Conservation (phyloP, 208 protist species). For the Porcisia hertigi region DNA sequence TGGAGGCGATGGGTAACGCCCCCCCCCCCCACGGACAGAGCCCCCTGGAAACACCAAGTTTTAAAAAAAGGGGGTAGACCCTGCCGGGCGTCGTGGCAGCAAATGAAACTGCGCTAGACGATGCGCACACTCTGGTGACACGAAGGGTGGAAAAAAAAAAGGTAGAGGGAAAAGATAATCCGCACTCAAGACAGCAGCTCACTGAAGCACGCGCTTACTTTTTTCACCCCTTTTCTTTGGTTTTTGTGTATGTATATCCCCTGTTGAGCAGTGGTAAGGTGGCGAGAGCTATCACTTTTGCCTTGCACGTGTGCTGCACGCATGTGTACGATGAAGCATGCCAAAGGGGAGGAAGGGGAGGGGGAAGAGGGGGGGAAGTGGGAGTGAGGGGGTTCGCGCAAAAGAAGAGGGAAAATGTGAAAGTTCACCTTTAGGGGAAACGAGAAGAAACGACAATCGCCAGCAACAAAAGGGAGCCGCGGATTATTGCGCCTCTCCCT, state of each 20-base stretch:
- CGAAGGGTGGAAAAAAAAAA: constrained; percentile 13
- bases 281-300: not conserved
- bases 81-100: not conserved
- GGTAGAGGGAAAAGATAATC: constrained; percentile 8
- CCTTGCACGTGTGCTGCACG: not conserved
- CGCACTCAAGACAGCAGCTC: not conserved
- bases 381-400: not conserved
- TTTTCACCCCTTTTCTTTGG: not conserved
- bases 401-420: not conserved
- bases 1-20: not conserved
- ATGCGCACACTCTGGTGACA: not conserved
- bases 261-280: not conserved
- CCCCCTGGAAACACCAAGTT: not conserved
- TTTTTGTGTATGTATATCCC: constrained; percentile 2
- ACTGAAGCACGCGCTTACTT: not conserved
- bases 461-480: not conserved
- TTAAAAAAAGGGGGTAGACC: not conserved
- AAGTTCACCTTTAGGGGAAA: not conserved
- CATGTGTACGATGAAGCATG: not conserved
- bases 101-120: not conserved
- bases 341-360: not conserved
- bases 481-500: not conserved
- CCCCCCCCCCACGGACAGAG: not conserved
- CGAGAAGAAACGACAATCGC: not conserved
- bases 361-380: not conserved